Conservation (phyloP, 164 flowering plant genomes). For the Liquidambar formosana region DNA sequence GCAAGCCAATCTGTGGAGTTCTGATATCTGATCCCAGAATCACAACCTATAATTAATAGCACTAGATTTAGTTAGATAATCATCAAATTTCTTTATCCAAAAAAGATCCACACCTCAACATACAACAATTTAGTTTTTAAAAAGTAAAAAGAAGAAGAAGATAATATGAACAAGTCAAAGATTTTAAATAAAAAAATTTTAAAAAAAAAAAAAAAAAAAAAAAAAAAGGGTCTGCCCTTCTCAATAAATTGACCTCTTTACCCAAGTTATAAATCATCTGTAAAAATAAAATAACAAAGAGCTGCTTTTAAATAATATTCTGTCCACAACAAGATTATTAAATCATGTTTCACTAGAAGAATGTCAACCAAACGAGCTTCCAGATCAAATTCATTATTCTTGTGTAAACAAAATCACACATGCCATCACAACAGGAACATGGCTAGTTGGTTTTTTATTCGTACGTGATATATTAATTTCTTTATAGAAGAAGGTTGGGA, state of each 20-base stretch:
- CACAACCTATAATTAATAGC: constrained; percentile 60
- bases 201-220: too few species aligned
- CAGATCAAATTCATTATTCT: background rate
- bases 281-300: background rate
- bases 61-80: background rate
- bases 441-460: too few species aligned
- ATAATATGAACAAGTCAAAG: too few species aligned
- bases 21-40: constrained; percentile 73
- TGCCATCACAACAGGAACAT: too few species aligned
- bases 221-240: too few species aligned
- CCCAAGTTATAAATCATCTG: background rate
- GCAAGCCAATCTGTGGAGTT: constrained; percentile 74
- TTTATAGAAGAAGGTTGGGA: too few species aligned
- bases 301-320: background rate
- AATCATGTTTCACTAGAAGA: background rate
- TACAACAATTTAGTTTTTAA: too few species aligned
- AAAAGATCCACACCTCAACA: background rate
- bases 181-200: too few species aligned
- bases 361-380: background rate
- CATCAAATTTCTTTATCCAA: background rate
- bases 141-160: too few species aligned
- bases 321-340: background rate
- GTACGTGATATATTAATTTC: too few species aligned
- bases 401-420: background rate
- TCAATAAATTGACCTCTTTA: too few species aligned